Percentiles rank a stretch among this genome's conserved stretches.
Evolutionary conservation across 2,329 filamentous ascomycete species (phyloP).

Genomic region (Pyrenophora graminea): DNA sequence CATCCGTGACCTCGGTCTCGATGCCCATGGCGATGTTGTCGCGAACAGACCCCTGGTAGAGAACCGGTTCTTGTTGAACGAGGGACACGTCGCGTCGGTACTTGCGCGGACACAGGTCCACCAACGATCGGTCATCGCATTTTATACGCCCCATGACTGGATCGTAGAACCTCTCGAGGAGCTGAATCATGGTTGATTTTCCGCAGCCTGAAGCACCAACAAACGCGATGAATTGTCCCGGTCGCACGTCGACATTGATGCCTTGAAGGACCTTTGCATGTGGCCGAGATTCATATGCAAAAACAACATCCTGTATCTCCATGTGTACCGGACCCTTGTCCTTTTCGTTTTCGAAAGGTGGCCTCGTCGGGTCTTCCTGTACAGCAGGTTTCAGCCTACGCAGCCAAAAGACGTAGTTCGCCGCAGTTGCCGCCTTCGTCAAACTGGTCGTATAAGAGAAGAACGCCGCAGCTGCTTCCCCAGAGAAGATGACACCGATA

Average conservation of each 20-base stretch:
- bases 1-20: conserved; percentile 69
- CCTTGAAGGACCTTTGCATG: conserved; percentile 79
- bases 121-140: conserved; percentile 80
- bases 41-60: conserved; percentile 89
- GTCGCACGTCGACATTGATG: conserved; percentile 67
- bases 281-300: conserved; percentile 79
- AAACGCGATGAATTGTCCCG: conserved; percentile 82
- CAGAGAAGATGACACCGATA: conserved; percentile 51
- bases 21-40: conserved; percentile 82
- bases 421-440: conserved; percentile 91
- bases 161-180: conserved; percentile 94
- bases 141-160: conserved; percentile 77
- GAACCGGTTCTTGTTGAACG: conserved; percentile 89
- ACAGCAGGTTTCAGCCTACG: conserved; percentile 46
- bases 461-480: conserved; percentile 76
- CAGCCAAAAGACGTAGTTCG: conserved; percentile 57
- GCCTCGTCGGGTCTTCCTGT: conserved; percentile 41
- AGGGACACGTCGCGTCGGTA: conserved; percentile 84
- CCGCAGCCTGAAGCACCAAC: conserved; percentile 92
- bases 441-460: conserved; percentile 96
- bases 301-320: conserved; percentile 67
- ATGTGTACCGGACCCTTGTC: conserved; percentile 41
- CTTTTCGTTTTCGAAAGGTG: conserved; percentile 38
- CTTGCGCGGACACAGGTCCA: conserved; percentile 73
- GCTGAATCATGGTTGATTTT: conserved; percentile 88